Base-by-base conservation (phyloP, 2,329 filamentous ascomycete species). In the Ceratocystis diversiconidia region DNA sequence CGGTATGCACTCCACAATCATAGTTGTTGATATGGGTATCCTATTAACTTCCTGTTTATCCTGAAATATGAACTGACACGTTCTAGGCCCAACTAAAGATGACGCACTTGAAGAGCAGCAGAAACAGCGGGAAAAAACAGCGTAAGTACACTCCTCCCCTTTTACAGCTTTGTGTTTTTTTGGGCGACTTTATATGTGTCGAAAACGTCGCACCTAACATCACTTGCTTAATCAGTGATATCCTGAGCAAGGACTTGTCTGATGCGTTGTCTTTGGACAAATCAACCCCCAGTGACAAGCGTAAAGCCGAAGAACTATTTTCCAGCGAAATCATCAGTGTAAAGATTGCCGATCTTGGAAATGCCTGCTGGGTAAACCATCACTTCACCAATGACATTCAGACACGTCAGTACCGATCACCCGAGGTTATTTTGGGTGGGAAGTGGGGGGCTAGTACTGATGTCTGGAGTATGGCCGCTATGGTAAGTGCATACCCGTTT, bases 381-480 rank as follows among this genome's bases (percentile, higher is more conserved):
- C 94, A 99, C 76, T 99, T 99, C 77, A 99, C 94, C 73, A 96
- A 99, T 74, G 94, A 99, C 74, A 99, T 99, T 72, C 94, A 99
- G 75, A 99, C 94, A 7, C 83, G 94, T 72, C 94, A 99, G 76
- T 99, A 99, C 76, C 83, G 94, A 66, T 97, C 94, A 1, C 94
- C 94, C 1, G 94, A 99, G 76, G 94, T 99, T 66, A 97, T 99
- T 68, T 79, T 99, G 22, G 94, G 94, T 48, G 85, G 91, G 2
- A 97, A 97, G 79, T 99, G 94, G 94, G 94, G 94, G 70, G 94
- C 94, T n/a, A 97, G 92, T 74, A 97, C 94, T 1, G 94, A 99
- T 76, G 89, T 97, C 6, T 99, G 94, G 94, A 97, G 92, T 77
- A 99, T 99, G 94, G 92, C 94, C 67, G 89, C 89, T 70, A 99